Base-by-base conservation (phyloP, 176 grass and related monocot species). In the Aegilops speltoides region DNA sequence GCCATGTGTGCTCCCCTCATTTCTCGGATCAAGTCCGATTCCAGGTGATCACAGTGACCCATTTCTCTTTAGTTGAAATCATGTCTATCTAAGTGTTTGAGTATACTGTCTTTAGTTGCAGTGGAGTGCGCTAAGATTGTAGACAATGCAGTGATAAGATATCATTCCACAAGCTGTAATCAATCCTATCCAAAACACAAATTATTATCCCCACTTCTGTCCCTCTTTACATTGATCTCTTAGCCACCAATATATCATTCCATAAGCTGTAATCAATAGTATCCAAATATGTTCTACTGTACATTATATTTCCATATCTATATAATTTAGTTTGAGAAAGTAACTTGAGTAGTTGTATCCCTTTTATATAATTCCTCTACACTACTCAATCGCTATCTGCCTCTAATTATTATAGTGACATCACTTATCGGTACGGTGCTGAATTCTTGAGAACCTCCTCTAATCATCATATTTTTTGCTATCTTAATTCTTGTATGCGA, bases 1-100 rank as follows among this genome's bases (percentile, higher is more conserved):
- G 11, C 65, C 65, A 1, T 72, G 65, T 60, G 24, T 71, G 48
- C 84, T 86, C 65, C 64, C 76, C 11, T 19, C 66, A 3, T 86
- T 66, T 77, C 85, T 80, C 32, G 66, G 6, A 32, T 79, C 66
- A 48, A 73, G 36, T 26, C 13, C 5, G 20, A 60, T 60, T n/a
- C 20, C 57, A n/a, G 57, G 57, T 60, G 20, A 60, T n/a, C 0
- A 10, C 50, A 48, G 14, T 2, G 50, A 54, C 50, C 50, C 5
- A n/a, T 60, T n/a, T 60, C 57, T 60, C 57, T 60, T 1, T 22
- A 60, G 0, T 22, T 60, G 0, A 0, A 54, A 54, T 60, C 8
- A n/a, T 60, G 57, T 60, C 20, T 22, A 60, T 20, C 17, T n/a
- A n/a, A 0, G 56, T n/a, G 56, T 60, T 1, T 60, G 50, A 54